Percentiles rank a stretch among this genome's conserved stretches.
phyloP scores from a whole-genome alignment of 2,329 filamentous ascomycete genomes.

The Chaetoscypha palmicola region DNA sequence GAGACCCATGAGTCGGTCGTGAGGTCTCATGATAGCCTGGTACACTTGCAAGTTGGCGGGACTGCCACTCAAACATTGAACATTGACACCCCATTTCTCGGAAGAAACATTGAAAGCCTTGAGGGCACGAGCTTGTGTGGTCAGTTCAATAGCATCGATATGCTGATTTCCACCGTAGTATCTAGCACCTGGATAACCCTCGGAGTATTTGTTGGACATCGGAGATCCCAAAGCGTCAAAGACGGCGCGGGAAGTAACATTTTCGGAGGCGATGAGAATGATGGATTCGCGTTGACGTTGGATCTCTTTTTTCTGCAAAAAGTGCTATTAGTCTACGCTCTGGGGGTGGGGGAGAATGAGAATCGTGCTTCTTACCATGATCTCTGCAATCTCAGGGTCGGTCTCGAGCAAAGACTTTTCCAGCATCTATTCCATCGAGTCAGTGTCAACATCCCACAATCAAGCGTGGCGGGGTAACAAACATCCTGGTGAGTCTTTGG shows the following conservation, averaged over 20 bases:
- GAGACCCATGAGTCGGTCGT: constrained; percentile 95
- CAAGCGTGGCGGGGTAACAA: constrained; percentile 30
- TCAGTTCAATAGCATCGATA: constrained; percentile 92
- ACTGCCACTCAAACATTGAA: constrained; percentile 86
- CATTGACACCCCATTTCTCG: constrained; percentile 96
- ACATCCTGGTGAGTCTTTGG: constrained; percentile 60
- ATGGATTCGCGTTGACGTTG: constrained; percentile 98
- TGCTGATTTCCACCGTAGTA: constrained; percentile 99
- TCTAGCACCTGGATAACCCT: constrained; percentile 94
- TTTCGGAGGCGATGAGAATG: constrained; percentile 97
- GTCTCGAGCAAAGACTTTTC: constrained; percentile 88
- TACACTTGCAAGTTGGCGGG: constrained; percentile 98
- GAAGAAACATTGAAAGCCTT: constrained; percentile 81
- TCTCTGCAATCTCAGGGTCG: constrained; percentile 89
- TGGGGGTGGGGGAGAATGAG: neutral
- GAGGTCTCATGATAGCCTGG: constrained; percentile 91
- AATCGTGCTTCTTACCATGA: constrained; percentile 65
- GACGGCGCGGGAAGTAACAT: constrained; percentile 96
- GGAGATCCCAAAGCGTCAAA: constrained; percentile 93
- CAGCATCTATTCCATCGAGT: constrained; percentile 64
- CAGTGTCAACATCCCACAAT: constrained; percentile 20
- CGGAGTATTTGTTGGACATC: constrained; percentile 99
- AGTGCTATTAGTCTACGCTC: constrained; percentile 7
- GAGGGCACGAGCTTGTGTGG: constrained; percentile 91
- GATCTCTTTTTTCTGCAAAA: constrained; percentile 72